Conservation (phyloP, 257 asterid species). For the Solanum rostratum region DNA sequence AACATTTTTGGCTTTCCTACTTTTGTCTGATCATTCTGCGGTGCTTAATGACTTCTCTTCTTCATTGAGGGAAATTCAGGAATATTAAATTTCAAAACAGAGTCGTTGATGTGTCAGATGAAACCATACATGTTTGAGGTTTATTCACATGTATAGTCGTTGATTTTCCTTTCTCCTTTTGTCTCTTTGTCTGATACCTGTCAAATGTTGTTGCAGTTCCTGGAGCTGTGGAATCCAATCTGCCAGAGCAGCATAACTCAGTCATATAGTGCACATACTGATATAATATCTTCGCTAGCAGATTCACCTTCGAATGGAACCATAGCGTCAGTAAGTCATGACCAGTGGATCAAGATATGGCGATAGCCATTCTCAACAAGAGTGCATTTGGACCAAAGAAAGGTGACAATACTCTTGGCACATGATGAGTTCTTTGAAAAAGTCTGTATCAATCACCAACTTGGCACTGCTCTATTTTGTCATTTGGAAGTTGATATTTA, state of each 20-base stretch:
- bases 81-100: neutral
- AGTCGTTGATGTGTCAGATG: neutral
- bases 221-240: slow-evolving; percentile 38
- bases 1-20: neutral
- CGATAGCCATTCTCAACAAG: slow-evolving; percentile 8
- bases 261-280: slow-evolving; percentile 19
- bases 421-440: slow-evolving; percentile 2
- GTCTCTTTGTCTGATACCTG: neutral
- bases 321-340: slow-evolving; percentile 38
- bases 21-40: neutral
- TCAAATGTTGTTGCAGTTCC: slow-evolving; percentile 13
- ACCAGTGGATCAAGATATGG: slow-evolving; percentile 33
- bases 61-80: neutral
- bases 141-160: neutral
- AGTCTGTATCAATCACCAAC: neutral
- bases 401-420: slow-evolving; percentile 55
- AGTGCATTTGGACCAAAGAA: slow-evolving; percentile 17
- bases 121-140: neutral
- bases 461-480: neutral
- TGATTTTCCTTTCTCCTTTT: neutral
- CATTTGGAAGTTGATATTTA: neutral
- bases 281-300: slow-evolving; percentile 16
- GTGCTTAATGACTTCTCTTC: neutral
- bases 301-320: slow-evolving; percentile 12
- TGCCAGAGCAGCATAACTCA: slow-evolving; percentile 11